phyloP scores from a whole-genome alignment of 169 alveolate species.

The Plasmodium inui region DNA sequence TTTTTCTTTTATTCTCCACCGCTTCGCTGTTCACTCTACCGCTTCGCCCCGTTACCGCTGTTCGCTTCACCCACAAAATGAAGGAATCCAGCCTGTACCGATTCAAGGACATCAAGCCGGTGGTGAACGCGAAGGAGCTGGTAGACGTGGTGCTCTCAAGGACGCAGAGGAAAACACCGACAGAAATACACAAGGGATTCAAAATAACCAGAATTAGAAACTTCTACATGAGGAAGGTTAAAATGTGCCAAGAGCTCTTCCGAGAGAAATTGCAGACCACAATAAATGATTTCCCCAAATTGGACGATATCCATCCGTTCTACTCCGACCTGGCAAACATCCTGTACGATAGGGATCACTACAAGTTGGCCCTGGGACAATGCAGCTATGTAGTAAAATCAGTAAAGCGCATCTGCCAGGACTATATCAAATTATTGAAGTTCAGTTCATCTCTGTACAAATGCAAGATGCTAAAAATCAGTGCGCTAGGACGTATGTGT shows the following conservation, averaged over 20 bases:
- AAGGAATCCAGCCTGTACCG: conserved; percentile 42
- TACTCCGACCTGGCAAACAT: conserved; percentile 98
- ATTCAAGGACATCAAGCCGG: conserved; percentile 92
- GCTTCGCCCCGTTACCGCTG: not conserved
- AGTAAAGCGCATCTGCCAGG: conserved; percentile 96
- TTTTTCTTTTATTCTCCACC: not conserved
- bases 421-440: conserved; percentile 96
- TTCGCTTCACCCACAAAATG: not conserved
- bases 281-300: conserved; percentile 96
- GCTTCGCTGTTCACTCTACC: too few relatives aligned
- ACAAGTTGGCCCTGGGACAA: conserved; percentile 98
- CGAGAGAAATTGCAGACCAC: conserved; percentile 95
- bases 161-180: conserved; percentile 99
- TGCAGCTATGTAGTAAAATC: conserved; percentile 94
- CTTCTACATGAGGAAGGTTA: conserved; percentile 99
- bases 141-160: conserved; percentile 95
- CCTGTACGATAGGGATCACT: conserved; percentile 99
- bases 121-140: conserved; percentile 93
- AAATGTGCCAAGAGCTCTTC: conserved; percentile 95
- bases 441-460: conserved; percentile 97
- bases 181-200: conserved; percentile 98
- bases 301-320: conserved; percentile 99
- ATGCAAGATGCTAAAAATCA: conserved; percentile 97
- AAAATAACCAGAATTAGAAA: conserved; percentile 97
- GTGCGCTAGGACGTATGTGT: conserved; percentile 99